Conservation (phyloP, 2,329 filamentous ascomycete genomes). For the Chrysoporthe austroafricana region DNA sequence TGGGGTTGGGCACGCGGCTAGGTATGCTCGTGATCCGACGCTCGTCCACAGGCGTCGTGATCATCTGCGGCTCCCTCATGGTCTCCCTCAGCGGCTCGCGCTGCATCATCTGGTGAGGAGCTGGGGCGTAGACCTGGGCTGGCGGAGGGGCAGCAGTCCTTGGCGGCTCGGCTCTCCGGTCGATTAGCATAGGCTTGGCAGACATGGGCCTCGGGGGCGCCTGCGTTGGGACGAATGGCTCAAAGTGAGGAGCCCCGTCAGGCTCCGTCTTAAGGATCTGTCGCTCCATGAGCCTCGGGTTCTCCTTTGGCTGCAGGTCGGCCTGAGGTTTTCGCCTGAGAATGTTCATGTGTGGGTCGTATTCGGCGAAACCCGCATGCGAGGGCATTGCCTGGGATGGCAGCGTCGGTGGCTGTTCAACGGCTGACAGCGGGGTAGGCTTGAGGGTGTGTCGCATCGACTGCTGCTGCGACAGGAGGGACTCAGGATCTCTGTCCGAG, state of each 20-base stretch:
- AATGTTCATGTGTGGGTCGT: slow-evolving; percentile 23
- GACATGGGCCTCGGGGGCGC: slow-evolving; percentile 38
- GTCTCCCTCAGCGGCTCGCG: slow-evolving; percentile 20
- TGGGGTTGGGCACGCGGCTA: slow-evolving; percentile 38
- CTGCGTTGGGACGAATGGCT: slow-evolving; percentile 48
- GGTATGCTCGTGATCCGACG: slow-evolving; percentile 45
- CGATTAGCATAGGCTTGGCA: slow-evolving; percentile 45
- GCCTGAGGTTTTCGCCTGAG: slow-evolving; percentile 36
- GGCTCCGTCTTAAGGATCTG: slow-evolving; percentile 54
- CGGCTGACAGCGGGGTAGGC: slow-evolving; percentile 34
- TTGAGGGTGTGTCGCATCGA: slow-evolving; percentile 48
- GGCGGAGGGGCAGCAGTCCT: slow-evolving; percentile 41
- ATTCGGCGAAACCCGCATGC: slow-evolving; percentile 31
- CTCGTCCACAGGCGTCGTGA: slow-evolving; percentile 41
- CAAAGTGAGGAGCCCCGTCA: slow-evolving; percentile 50
- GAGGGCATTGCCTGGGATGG: slow-evolving; percentile 39
- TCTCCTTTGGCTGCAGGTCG: slow-evolving; percentile 36
- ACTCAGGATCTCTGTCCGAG: slow-evolving; percentile 26
- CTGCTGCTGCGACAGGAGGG: slow-evolving; percentile 34
- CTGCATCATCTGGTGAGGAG: slow-evolving; percentile 27
- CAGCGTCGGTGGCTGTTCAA: slow-evolving; percentile 35
- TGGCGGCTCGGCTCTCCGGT: slow-evolving; percentile 48
- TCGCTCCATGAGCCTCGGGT: slow-evolving; percentile 33
- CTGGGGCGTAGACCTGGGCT: slow-evolving; percentile 39
- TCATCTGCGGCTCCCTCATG: slow-evolving; percentile 19